Conservation (phyloP, 73 alveolate genomes). For the Uronychia binucleata region DNA sequence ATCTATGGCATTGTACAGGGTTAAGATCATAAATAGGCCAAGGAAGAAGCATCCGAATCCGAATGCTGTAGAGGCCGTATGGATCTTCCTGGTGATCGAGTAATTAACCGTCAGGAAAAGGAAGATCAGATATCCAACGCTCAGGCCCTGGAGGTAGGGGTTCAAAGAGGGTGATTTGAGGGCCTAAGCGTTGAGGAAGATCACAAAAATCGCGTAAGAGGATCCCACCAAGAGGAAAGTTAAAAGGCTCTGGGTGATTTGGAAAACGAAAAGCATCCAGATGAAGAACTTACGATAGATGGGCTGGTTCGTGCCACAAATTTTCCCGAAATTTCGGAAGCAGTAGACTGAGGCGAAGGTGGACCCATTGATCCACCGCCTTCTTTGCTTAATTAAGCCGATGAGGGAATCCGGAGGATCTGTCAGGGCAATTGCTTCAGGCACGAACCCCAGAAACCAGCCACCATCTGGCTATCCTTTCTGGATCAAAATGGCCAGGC, state of each 20-base stretch:
- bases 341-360: conserved; percentile 15
- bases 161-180: too few species aligned
- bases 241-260: neutral
- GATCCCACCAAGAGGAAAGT: conserved; percentile 1
- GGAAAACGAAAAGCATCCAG: neutral
- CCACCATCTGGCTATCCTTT: too few species aligned
- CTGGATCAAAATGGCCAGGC: conserved; percentile 43
- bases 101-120: neutral
- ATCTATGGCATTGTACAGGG: neutral
- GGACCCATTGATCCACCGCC: conserved; percentile 67
- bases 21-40: conserved; percentile 9
- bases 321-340: neutral
- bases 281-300: neutral
- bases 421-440: conserved; percentile 43
- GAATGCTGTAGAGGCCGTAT: neutral
- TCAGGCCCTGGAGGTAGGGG: neutral
- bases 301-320: neutral
- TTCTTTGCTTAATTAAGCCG: conserved; percentile 30
- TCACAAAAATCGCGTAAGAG: neutral
- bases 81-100: neutral
- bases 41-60: neutral
- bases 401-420: conserved; percentile 43
- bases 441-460: conserved; percentile 29
- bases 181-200: too few species aligned
- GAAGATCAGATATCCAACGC: neutral